Percentiles rank a stretch among this genome's conserved stretches.
These are phyloP conservation scores for Chrysosporium keratinophilum DNA, from an alignment of 2,329 filamentous ascomycete species.

Conservation along the genomic window DNA sequence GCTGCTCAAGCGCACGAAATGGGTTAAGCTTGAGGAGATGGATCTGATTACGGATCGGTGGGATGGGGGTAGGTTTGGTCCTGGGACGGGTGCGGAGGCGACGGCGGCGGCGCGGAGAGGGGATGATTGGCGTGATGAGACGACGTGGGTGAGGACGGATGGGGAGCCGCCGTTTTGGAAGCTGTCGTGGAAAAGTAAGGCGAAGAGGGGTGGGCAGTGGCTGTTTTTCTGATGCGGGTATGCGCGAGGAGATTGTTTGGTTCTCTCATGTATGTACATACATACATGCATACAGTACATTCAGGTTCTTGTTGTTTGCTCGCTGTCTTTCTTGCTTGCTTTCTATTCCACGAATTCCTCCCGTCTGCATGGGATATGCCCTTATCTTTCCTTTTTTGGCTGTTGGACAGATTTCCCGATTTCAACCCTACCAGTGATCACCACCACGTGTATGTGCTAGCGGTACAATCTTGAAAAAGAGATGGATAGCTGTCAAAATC, in stretches of 20 bases:
- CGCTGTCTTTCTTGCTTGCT: too few species aligned
- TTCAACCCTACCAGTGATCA: too few species aligned
- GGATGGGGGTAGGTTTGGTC: constrained; percentile 20
- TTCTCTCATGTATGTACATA: neutral
- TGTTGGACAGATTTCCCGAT: too few species aligned
- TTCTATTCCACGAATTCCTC: too few species aligned
- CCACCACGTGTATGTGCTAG: too few species aligned
- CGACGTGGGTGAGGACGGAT: constrained; percentile 10
- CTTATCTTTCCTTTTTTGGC: too few species aligned
- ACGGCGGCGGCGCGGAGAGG: constrained; percentile 1
- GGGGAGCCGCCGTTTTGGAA: constrained; percentile 17
- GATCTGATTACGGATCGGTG: constrained; percentile 43
- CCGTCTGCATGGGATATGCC: too few species aligned
- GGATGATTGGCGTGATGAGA: constrained; percentile 7
- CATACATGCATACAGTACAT: too few species aligned
- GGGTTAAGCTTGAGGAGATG: constrained; percentile 40
- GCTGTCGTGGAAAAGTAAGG: constrained; percentile 18
- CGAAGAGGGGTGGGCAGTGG: constrained; percentile 31
- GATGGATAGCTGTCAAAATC: too few species aligned
- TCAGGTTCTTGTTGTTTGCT: too few species aligned
- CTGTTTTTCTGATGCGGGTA: constrained; percentile 27
- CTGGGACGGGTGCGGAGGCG: constrained; percentile 24
- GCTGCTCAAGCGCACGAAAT: constrained; percentile 35
- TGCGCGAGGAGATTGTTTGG: neutral
- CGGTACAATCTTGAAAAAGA: too few species aligned